phyloP scores from a whole-genome alignment of 805 yeast genomes.

The Suhomyces kilbournensis region DNA sequence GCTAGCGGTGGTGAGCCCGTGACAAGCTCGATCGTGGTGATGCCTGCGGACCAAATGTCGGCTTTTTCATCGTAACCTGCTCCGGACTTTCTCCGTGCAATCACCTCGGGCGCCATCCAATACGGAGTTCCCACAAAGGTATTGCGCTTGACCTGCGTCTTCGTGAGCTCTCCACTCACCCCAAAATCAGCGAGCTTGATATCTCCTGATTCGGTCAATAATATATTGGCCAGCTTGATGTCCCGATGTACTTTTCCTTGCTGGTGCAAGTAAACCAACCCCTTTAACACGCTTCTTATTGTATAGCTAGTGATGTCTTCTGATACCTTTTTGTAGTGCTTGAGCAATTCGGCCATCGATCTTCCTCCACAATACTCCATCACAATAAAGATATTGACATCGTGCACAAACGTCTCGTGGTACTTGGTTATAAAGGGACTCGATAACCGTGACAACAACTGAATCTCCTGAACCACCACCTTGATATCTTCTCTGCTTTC shows the following conservation, averaged over 20 bases:
- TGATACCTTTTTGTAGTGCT: slow-evolving; percentile 47
- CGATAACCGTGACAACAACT: slow-evolving; percentile 62
- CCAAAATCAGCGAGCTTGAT: slow-evolving; percentile 93
- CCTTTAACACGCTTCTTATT: slow-evolving; percentile 60
- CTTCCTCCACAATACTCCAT: slow-evolving; percentile 98
- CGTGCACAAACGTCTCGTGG: slow-evolving; percentile 60
- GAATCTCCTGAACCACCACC: slow-evolving; percentile 72
- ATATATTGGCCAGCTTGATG: slow-evolving; percentile 84
- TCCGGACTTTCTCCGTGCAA: slow-evolving; percentile 31
- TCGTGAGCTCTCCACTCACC: slow-evolving; percentile 77
- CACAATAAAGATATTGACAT: slow-evolving; percentile 75
- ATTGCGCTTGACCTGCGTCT: slow-evolving; percentile 49
- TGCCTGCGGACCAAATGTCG: slow-evolving; percentile 96
- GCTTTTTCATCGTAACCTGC: slow-evolving; percentile 80
- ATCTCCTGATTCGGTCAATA: slow-evolving; percentile 64
- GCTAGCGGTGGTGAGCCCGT: slow-evolving; percentile 81
- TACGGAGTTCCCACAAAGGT: slow-evolving; percentile 95
- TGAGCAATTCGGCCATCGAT: slow-evolving; percentile 75
- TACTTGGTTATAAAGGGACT: slow-evolving; percentile 65
- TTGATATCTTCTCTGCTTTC: slow-evolving; percentile 73
- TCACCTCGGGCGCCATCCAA: slow-evolving; percentile 99
- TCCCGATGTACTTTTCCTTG: slow-evolving; percentile 84
- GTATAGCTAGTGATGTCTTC: slow-evolving; percentile 65
- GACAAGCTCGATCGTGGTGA: slow-evolving; percentile 81
- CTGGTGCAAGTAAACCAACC: slow-evolving; percentile 72